Percentiles rank a stretch among this genome's conserved stretches.
These are phyloP conservation scores for Penicillium corylophilum DNA, from an alignment of 2,329 filamentous ascomycete species.

Conservation along the genomic window DNA sequence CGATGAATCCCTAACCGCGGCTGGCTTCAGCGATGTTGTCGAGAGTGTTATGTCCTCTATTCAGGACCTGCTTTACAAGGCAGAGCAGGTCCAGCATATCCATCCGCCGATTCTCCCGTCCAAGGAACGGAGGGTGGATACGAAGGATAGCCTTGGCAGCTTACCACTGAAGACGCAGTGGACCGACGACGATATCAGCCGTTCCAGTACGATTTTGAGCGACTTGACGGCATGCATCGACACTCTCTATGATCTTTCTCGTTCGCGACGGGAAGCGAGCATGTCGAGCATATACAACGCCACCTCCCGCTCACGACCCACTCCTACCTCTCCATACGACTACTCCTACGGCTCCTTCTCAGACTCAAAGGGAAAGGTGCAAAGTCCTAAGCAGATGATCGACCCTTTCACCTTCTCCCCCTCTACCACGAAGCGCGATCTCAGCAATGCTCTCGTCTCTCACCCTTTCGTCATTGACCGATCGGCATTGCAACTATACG, in stretches of 20 bases:
- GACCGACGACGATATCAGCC: conserved; percentile 53
- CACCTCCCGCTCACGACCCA: conserved; percentile 25
- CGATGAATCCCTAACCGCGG: conserved; percentile 61
- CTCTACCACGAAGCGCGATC: conserved; percentile 22
- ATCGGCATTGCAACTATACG: conserved; percentile 40
- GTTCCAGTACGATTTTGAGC: conserved; percentile 58
- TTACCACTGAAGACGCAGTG: conserved; percentile 42
- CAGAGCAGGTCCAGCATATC: conserved; percentile 55
- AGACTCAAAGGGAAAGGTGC: conserved; percentile 29
- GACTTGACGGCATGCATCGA: conserved; percentile 64
- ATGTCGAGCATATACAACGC: conserved; percentile 34
- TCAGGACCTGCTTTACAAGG: conserved; percentile 61
- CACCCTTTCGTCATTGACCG: conserved; percentile 41
- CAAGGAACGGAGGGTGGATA: conserved; percentile 36
- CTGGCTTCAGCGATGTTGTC: conserved; percentile 63
- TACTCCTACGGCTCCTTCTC: conserved; percentile 40
- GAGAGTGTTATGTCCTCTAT: conserved; percentile 65
- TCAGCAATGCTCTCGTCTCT: conserved; percentile 23
- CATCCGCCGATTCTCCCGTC: conserved; percentile 40
- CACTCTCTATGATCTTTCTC: conserved; percentile 63
- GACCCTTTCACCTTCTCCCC: conserved; percentile 29
- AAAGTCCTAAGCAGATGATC: conserved; percentile 23
- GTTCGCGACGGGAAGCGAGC: conserved; percentile 49
- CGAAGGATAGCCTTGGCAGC: conserved; percentile 32
- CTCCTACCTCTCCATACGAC: conserved; percentile 26